phyloP scores from a whole-genome alignment of 1,139 yeast genomes.

The Blastobotrys apis region DNA sequence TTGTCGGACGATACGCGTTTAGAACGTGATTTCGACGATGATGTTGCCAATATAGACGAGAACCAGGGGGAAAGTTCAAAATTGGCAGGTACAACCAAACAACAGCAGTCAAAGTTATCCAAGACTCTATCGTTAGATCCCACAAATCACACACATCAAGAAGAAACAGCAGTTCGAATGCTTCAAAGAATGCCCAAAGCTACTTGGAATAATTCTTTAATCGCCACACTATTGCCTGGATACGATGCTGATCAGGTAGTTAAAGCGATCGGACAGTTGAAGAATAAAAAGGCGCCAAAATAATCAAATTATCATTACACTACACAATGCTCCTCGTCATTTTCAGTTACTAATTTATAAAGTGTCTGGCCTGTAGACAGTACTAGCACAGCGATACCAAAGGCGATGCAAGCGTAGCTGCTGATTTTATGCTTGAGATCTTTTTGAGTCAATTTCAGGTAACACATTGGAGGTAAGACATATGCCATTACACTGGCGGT shows the following conservation, averaged over 20 bases:
- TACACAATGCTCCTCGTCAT: conserved; percentile 44
- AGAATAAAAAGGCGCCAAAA: background rate
- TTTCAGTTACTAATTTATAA: conserved; percentile 44
- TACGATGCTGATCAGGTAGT: conserved; percentile 14
- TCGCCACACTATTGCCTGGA: conserved; percentile 15
- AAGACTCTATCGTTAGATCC: background rate
- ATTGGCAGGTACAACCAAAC: too few relatives aligned
- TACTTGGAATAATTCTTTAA: conserved; percentile 5
- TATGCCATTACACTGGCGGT: conserved; percentile 92
- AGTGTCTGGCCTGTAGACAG: conserved; percentile 75
- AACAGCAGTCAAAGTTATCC: background rate
- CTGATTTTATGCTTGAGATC: conserved; percentile 48
- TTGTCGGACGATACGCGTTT: conserved; percentile 1
- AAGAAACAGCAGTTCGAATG: conserved; percentile 9
- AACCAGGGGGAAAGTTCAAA: background rate
- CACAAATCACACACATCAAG: conserved; percentile 10
- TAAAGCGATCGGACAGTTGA: conserved; percentile 2
- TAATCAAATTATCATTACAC: conserved; percentile 22
- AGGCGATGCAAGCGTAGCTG: conserved; percentile 55
- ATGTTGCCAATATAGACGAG: background rate
- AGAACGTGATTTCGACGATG: background rate
- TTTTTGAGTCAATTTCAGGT: conserved; percentile 57
- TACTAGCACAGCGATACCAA: conserved; percentile 75
- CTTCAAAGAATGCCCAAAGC: conserved; percentile 5
- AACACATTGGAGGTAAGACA: conserved; percentile 84